Conservation (phyloP, 169 alveolate genomes). For the Plasmodium vivax region DNA sequence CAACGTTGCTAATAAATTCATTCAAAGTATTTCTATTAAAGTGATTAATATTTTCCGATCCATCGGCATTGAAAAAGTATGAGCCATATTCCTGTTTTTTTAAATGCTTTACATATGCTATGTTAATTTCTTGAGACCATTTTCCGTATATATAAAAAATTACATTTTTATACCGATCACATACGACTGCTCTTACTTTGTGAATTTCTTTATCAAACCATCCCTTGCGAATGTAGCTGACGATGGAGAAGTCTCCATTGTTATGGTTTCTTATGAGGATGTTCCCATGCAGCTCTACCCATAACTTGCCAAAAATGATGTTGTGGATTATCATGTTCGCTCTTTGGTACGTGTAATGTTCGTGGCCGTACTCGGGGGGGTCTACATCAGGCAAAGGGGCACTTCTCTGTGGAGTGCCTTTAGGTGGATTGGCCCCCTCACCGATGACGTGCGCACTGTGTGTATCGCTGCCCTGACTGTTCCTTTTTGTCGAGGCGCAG, state of each 20-base stretch:
- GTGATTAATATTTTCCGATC: slow-evolving; percentile 26
- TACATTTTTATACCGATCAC: slow-evolving; percentile 79
- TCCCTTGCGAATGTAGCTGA: slow-evolving; percentile 87
- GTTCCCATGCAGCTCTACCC: slow-evolving; percentile 91
- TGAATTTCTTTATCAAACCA: slow-evolving; percentile 88
- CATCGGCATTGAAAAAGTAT: slow-evolving; percentile 64
- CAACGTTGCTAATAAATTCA: slow-evolving; percentile 50
- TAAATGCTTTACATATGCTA: slow-evolving; percentile 62
- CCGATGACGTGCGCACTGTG: background rate
- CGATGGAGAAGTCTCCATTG: slow-evolving; percentile 87
- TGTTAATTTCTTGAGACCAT: slow-evolving; percentile 78
- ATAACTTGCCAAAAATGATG: slow-evolving; percentile 90
- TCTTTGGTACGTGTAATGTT: slow-evolving; percentile 86
- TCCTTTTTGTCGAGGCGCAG: background rate
- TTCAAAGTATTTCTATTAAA: slow-evolving; percentile 30
- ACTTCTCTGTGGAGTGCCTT: background rate
- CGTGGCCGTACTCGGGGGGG: slow-evolving; percentile 29
- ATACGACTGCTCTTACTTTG: slow-evolving; percentile 82
- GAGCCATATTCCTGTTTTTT: slow-evolving; percentile 27
- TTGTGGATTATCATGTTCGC: slow-evolving; percentile 90
- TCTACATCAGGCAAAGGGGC: background rate
- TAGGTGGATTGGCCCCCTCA: background rate
- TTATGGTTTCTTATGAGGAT: slow-evolving; percentile 82
- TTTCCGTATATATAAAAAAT: slow-evolving; percentile 81
- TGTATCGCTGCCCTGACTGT: background rate